Evolutionary conservation across 202 grass and related monocot species (phyloP).

Genomic region (Elaeis oleifera): DNA sequence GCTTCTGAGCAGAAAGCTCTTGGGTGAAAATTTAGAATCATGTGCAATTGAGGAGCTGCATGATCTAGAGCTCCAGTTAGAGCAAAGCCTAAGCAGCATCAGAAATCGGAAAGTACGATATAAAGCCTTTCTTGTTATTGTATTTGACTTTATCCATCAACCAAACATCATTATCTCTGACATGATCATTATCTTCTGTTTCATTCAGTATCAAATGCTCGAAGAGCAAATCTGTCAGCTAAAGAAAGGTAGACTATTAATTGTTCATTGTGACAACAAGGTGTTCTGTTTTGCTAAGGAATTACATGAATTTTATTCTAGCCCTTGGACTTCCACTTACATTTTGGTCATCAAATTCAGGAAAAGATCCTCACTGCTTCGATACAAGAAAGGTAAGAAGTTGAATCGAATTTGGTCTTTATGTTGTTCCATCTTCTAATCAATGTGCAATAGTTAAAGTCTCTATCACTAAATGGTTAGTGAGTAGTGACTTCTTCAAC

Average conservation of each 20-base stretch:
- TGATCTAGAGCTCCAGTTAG: constrained; percentile 5
- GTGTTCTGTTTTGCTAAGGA: no score
- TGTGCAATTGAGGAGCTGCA: constrained; percentile 1
- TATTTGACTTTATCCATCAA: neutral
- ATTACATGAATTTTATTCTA: no score
- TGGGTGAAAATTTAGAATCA: constrained; percentile 6
- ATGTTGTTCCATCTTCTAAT: neutral
- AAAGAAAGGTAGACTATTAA: constrained; percentile 7
- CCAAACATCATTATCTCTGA: neutral
- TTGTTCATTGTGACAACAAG: neutral
- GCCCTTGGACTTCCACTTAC: no score
- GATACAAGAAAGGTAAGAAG: neutral
- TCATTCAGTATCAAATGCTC: neutral
- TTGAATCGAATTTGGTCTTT: neutral
- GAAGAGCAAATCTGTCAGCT: neutral
- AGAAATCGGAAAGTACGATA: constrained; percentile 7
- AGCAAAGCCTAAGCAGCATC: neutral
- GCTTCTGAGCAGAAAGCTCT: neutral
- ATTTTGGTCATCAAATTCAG: neutral
- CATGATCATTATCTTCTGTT: neutral
- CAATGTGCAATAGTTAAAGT: neutral
- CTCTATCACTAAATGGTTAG: no score
- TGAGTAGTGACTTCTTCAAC: no score
- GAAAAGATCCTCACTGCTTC: neutral
- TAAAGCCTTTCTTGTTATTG: neutral